Percentiles rank a stretch among this genome's conserved stretches.
Conservation (phyloP, 192 early-diverging fungal genomes). For the Podila clonocystis region DNA sequence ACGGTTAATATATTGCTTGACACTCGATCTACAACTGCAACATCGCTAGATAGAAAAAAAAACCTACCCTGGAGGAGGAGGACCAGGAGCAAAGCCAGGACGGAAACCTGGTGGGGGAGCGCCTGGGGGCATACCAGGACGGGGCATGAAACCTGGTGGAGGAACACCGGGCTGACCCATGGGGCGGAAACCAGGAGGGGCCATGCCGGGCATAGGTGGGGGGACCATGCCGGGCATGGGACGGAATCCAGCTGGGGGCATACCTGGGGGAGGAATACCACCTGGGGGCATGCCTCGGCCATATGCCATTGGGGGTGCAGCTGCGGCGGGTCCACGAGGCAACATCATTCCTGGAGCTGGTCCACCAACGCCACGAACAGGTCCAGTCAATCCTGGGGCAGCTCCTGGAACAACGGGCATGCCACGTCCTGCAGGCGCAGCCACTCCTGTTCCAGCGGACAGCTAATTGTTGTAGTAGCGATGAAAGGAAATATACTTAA, state of each 20-base stretch:
- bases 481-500: not conserved
- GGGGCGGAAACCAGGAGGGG: conserved; percentile 61
- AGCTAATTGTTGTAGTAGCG: not conserved
- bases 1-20: no score
- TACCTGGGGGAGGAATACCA: conserved; percentile 64
- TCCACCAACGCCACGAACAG: conserved; percentile 96
- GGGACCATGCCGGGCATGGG: conserved; percentile 67
- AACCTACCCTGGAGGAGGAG: conserved; percentile 50
- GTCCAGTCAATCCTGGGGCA: conserved; percentile 79
- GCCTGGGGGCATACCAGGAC: conserved; percentile 51
- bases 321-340: conserved; percentile 74
- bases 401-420: conserved; percentile 67
- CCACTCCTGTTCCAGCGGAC: conserved; percentile 32
- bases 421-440: conserved; percentile 58
- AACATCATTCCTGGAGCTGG: conserved; percentile 92
- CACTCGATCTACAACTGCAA: no score
- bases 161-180: conserved; percentile 59
- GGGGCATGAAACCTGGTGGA: conserved; percentile 72
- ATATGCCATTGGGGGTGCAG: conserved; percentile 80
- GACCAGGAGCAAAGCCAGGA: conserved; percentile 56
- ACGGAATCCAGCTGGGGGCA: conserved; percentile 63
- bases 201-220: conserved; percentile 65
- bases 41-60: not conserved
- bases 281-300: conserved; percentile 71
- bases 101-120: conserved; percentile 55